phyloP scores from a whole-genome alignment of 192 early-diverging fungal species.

The Dissophora ornata region DNA sequence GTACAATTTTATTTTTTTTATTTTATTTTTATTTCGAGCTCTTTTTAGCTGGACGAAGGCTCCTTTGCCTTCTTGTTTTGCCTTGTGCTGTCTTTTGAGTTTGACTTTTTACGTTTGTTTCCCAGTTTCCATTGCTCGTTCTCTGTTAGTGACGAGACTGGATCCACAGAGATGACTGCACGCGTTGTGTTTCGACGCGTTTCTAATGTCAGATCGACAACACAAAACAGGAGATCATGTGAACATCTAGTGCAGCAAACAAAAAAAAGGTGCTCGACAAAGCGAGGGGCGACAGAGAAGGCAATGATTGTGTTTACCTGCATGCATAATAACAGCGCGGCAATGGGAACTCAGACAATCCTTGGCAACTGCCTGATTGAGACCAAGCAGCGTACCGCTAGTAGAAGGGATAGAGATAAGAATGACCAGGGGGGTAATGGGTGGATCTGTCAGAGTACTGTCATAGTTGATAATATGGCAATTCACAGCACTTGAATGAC shows the following conservation, averaged over 20 bases:
- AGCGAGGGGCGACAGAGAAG: neutral
- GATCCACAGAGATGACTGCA: constrained; percentile 58
- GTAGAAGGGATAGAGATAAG: neutral
- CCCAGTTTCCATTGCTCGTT: constrained; percentile 61
- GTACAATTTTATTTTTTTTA: too few species aligned
- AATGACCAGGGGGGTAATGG: too few species aligned
- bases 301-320: constrained; percentile 46
- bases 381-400: constrained; percentile 70
- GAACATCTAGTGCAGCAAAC: too few species aligned
- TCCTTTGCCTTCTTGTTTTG: constrained; percentile 17
- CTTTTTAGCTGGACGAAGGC: constrained; percentile 1
- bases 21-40: neutral
- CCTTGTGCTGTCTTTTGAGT: constrained; percentile 10
- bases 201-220: constrained; percentile 33
- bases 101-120: constrained; percentile 32
- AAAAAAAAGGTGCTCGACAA: too few species aligned
- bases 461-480: too few species aligned
- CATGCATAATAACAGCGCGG: constrained; percentile 65
- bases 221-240: too few species aligned
- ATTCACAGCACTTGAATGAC: too few species aligned
- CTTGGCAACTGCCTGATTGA: constrained; percentile 67
- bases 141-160: constrained; percentile 45
- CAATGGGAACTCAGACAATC: constrained; percentile 66
- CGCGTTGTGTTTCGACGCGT: constrained; percentile 62
- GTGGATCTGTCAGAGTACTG: too few species aligned